Percentiles rank a stretch among this genome's conserved stretches.
Evolutionary conservation across 2,329 filamentous ascomycete species (phyloP).

Genomic region (Diplocarpon rosae): DNA sequence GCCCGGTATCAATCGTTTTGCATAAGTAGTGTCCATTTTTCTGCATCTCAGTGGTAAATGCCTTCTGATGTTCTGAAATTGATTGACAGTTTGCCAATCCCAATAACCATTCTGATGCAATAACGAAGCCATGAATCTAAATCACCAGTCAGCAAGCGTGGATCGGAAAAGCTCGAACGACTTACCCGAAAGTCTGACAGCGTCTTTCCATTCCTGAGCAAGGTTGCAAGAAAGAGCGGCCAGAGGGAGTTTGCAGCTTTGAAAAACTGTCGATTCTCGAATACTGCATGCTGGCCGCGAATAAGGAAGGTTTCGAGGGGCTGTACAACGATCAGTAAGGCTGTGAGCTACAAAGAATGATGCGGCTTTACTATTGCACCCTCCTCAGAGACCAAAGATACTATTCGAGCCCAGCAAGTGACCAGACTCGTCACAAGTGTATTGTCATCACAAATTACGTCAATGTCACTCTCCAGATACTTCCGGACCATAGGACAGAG

Average conservation of each 20-base stretch:
- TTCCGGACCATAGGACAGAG: conserved; percentile 9
- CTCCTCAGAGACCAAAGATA: conserved; percentile 15
- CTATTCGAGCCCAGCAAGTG: conserved; percentile 14
- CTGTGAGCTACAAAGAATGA: conserved; percentile 28
- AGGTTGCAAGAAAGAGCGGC: conserved; percentile 39
- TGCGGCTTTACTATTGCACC: conserved; percentile 11
- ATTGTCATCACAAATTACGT: neutral
- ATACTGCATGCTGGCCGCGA: conserved; percentile 20
- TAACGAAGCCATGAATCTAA: conserved; percentile 26
- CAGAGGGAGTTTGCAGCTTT: conserved; percentile 37
- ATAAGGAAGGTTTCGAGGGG: conserved; percentile 7
- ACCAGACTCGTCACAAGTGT: conserved; percentile 8
- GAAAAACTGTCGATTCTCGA: conserved; percentile 33
- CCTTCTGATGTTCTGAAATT: conserved; percentile 18
- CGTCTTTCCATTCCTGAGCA: conserved; percentile 34
- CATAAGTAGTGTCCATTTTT: conserved; percentile 10
- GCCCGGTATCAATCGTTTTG: neutral
- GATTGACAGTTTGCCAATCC: conserved; percentile 38
- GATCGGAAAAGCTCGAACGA: neutral
- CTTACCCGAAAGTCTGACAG: conserved; percentile 31
- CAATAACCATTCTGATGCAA: conserved; percentile 42
- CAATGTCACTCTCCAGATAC: conserved; percentile 8
- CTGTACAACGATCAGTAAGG: conserved; percentile 32
- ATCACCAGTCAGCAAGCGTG: neutral
- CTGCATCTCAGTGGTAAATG: conserved; percentile 32